Conservation (phyloP, 768 basidiomycete genomes). For the Dentipellis sp. region DNA sequence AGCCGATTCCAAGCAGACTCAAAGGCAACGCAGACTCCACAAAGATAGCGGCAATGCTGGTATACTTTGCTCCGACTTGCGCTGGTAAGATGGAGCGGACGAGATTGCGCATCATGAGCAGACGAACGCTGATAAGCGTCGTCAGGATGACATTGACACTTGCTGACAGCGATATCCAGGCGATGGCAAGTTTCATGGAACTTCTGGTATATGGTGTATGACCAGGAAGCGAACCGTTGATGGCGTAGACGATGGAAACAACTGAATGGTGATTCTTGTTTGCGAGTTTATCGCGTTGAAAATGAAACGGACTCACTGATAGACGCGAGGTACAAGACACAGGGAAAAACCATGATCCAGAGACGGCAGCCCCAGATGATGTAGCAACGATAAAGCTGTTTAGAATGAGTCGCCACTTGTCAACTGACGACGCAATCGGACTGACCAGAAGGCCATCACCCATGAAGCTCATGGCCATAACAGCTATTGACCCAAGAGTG, state of each 20-base stretch:
- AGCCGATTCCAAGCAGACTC: constrained; percentile 28
- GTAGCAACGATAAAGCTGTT: constrained; percentile 18
- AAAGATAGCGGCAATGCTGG: constrained; percentile 27
- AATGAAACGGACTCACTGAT: constrained; percentile 10
- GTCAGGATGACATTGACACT: constrained; percentile 34
- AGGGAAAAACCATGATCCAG: constrained; percentile 15
- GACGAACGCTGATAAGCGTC: constrained; percentile 28
- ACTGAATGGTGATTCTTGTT: constrained; percentile 16
- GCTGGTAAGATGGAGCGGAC: constrained; percentile 22
- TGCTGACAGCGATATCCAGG: constrained; percentile 33
- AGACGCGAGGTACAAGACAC: constrained; percentile 15
- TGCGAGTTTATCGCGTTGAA: background rate
- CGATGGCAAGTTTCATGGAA: constrained; percentile 28
- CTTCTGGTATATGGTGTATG: constrained; percentile 31
- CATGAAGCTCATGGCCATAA: constrained; percentile 16
- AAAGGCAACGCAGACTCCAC: constrained; percentile 33
- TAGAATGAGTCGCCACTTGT: background rate
- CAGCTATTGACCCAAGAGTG: constrained; percentile 17
- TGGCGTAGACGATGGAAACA: constrained; percentile 30
- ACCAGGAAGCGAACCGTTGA: constrained; percentile 28
- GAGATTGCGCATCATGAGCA: constrained; percentile 22
- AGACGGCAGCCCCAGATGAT: background rate
- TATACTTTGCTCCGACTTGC: constrained; percentile 27
- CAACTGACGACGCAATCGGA: background rate
- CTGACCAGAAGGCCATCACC: constrained; percentile 21